Conservation (phyloP, 2,329 filamentous ascomycete species). For the Cercospora sp. region DNA sequence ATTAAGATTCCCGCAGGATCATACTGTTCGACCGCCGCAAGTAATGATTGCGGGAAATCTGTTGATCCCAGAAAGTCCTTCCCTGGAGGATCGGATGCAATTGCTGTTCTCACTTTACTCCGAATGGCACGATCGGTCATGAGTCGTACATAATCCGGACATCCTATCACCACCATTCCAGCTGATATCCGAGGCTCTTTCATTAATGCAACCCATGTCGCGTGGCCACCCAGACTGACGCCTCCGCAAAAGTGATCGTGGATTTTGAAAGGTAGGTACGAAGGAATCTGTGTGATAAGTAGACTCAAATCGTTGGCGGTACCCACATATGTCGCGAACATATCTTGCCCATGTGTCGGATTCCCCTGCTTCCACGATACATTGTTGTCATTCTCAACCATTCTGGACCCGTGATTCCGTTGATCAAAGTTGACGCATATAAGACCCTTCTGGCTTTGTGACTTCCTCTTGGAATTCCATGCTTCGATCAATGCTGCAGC, state of each 20-base stretch:
- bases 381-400: slow-evolving; percentile 68
- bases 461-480: slow-evolving; percentile 57
- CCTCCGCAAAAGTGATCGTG: slow-evolving; percentile 73
- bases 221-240: slow-evolving; percentile 82
- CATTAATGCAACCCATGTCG: slow-evolving; percentile 80
- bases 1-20: slow-evolving; percentile 79
- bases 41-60: slow-evolving; percentile 72
- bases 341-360: slow-evolving; percentile 79
- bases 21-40: slow-evolving; percentile 61
- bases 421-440: slow-evolving; percentile 88
- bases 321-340: slow-evolving; percentile 75
- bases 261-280: slow-evolving; percentile 61
- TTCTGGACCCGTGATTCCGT: slow-evolving; percentile 80
- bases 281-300: slow-evolving; percentile 75
- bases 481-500: slow-evolving; percentile 67
- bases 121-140: slow-evolving; percentile 76
- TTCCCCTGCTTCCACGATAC: slow-evolving; percentile 79
- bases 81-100: slow-evolving; percentile 55
- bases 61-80: slow-evolving; percentile 69
- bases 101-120: slow-evolving; percentile 60
- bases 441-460: slow-evolving; percentile 55
- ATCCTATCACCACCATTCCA: slow-evolving; percentile 79
- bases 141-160: slow-evolving; percentile 80
- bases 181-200: slow-evolving; percentile 76
- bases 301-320: slow-evolving; percentile 73